These are phyloP conservation scores for Kodamaea alishanica DNA, from an alignment of 1,139 yeast species.

Conservation along the genomic window DNA sequence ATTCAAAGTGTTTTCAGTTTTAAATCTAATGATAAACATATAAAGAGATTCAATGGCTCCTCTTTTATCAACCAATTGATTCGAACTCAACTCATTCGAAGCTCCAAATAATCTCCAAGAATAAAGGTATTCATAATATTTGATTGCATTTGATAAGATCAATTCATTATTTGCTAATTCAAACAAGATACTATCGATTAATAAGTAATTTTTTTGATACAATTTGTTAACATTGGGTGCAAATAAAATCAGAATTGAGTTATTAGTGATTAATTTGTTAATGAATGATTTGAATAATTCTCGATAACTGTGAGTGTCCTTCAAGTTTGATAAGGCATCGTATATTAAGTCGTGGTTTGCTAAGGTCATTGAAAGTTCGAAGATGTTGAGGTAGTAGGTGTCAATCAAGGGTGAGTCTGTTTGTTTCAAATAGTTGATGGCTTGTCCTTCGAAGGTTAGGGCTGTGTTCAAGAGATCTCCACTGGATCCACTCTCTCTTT, in stretches of 20 bases:
- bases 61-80: constrained; percentile 38
- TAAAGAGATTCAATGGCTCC: constrained; percentile 58
- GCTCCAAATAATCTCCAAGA: constrained; percentile 47
- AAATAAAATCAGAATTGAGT: constrained; percentile 23
- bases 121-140: constrained; percentile 51
- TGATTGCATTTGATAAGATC: constrained; percentile 36
- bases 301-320: constrained; percentile 12
- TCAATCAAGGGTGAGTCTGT: constrained; percentile 6
- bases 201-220: constrained; percentile 25
- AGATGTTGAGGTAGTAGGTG: constrained; percentile 27
- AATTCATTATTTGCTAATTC: constrained; percentile 37
- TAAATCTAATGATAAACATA: constrained; percentile 46
- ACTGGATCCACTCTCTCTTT: too few relatives aligned
- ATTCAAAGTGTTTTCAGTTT: constrained; percentile 16
- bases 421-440: constrained; percentile 23
- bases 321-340: constrained; percentile 24
- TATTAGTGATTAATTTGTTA: constrained; percentile 23
- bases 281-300: constrained; percentile 21
- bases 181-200: constrained; percentile 39
- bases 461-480: constrained; percentile 24
- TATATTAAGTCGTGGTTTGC: constrained; percentile 25
- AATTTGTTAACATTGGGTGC: constrained; percentile 17
- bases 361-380: constrained; percentile 28
- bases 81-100: constrained; percentile 17
- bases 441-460: constrained; percentile 30